Evolutionary conservation across 495 filamentous ascomycete genomes (phyloP), one percentile per base, ranked within the genome.

Genomic region (Daldinia childiae): DNA sequence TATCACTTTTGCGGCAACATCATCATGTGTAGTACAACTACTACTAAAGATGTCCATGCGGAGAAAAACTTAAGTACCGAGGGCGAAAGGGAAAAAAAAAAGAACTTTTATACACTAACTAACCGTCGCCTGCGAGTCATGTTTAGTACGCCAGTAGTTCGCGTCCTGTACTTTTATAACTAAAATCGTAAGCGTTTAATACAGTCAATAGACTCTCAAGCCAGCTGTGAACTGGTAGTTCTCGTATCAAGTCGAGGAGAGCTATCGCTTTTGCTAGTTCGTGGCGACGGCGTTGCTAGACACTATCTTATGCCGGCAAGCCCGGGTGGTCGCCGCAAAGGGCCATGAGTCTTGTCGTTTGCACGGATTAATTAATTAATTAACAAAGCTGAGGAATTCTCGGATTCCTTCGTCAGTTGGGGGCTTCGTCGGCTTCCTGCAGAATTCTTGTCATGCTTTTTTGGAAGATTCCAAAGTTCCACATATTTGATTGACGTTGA

Each of bases 301-400:
- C 50, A 48, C 64, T 60, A 64, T 64, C 59, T 55, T 19, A 48
- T 66, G 48, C 8, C 8, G 21, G 56, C 39, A 68, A 68, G 56
- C 19, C 36, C n/a, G 54, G 58, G 45, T 58, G 63, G 48, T 24
- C 58, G 59, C 45, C 15, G 15, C 34, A 48, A 48, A 48, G 8
- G 29, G 50, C 39, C 26, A 56, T 17, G 27, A 19, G 68, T 57
- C 17, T 41, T 26, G 38, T 45, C 51, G 58, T 64, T 65, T 68
- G 51, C 15, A 62, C 26, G 39, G 54, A 27, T 11, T 24, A 15
- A 58, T 58, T 15, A 15, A 27, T 29, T 54, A 5, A 17, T 15
- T 58, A 51, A 58, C 38, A 30, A 59, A 21, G 50, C 36, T 34
- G 26, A 61, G 38, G 34, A 14, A 52, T n/a, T 38, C 39, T 58